Evolutionary conservation across 768 basidiomycete species (phyloP), one percentile per base, ranked within the genome.

Genomic region (Mycena kentingensis): DNA sequence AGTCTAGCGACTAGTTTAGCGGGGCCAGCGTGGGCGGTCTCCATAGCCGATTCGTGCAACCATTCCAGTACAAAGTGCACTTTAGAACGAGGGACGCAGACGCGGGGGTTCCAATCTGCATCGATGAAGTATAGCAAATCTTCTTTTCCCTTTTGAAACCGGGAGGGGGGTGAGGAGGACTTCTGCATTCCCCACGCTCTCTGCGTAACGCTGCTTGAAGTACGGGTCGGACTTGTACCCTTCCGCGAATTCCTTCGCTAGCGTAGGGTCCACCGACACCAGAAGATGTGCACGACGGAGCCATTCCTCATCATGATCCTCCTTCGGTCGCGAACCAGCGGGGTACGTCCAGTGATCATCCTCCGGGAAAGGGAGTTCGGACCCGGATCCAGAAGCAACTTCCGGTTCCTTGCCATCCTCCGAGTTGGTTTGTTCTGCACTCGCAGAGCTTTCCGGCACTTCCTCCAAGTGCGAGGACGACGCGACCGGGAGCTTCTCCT

Each of bases 51-150:
- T 15, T 52, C 51, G 42, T 52, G 51, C 2, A 52, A 36, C 51
- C 51, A 52, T 2, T 22, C 3, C 1, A 52, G 34, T 3, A 52
- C 26, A 18, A 35, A 44, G 5, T 1, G 67, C 57, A 18, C 61
- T 53, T n/a, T 42, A 54, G 11, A 70, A 53, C 21, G 5, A 7
- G 54, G 54, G 10, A 55, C 54, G 38, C 54, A 55, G 15, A 52
- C 28, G 3, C 50, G 49, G 5, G n/a, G 3, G 13, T 25, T 48
- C 51, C 55, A 52, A 24, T 57, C 51, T 3, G 46, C 46, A 35
- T 57, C 55, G 2, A 52, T 12, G 51, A 57, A 57, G 22, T 57
- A 57, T 13, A 57, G 39, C 3, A 57, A 27, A 5, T 49, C 48
- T 15, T 56, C 37, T 11, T 31, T 19, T 1, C 39, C 32, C 24